phyloP scores from a whole-genome alignment of 2,329 filamentous ascomycete genomes.

The Fusarium oxysporum region DNA sequence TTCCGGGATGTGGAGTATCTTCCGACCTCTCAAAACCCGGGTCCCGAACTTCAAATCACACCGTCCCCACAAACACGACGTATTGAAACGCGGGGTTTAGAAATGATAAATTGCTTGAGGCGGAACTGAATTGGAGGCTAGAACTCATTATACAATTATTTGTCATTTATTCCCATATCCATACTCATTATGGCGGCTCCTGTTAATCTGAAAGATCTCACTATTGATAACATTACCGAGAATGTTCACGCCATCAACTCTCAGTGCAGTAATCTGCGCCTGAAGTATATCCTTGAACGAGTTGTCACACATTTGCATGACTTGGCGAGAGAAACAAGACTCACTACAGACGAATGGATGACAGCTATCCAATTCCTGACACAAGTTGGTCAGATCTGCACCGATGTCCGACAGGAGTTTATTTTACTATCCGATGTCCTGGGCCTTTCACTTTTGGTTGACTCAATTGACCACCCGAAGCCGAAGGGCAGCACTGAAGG shows the following conservation, averaged over 20 bases:
- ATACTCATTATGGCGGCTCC: constrained; percentile 11
- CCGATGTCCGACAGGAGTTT: constrained; percentile 79
- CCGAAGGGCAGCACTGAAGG: constrained; percentile 75
- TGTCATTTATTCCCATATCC: neutral
- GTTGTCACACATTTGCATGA: constrained; percentile 80
- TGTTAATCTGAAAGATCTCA: constrained; percentile 62
- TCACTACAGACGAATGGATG: constrained; percentile 81
- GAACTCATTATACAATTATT: neutral
- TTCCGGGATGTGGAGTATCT: neutral
- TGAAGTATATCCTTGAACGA: constrained; percentile 76
- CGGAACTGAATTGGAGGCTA: neutral
- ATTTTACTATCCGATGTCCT: constrained; percentile 81
- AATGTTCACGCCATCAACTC: constrained; percentile 79
- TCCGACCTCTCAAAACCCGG: neutral
- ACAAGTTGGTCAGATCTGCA: constrained; percentile 74
- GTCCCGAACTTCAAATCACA: neutral
- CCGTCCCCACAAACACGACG: neutral
- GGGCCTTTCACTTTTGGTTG: constrained; percentile 79
- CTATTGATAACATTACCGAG: constrained; percentile 79
- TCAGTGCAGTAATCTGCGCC: constrained; percentile 67
- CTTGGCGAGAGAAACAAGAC: constrained; percentile 78
- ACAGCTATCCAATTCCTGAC: constrained; percentile 75
- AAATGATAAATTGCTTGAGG: neutral
- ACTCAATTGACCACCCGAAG: constrained; percentile 82
- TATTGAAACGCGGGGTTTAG: constrained; percentile 4